These are phyloP conservation scores for Corynespora cassiicola DNA, from an alignment of 2,329 filamentous ascomycete genomes.

Conservation along the genomic window DNA sequence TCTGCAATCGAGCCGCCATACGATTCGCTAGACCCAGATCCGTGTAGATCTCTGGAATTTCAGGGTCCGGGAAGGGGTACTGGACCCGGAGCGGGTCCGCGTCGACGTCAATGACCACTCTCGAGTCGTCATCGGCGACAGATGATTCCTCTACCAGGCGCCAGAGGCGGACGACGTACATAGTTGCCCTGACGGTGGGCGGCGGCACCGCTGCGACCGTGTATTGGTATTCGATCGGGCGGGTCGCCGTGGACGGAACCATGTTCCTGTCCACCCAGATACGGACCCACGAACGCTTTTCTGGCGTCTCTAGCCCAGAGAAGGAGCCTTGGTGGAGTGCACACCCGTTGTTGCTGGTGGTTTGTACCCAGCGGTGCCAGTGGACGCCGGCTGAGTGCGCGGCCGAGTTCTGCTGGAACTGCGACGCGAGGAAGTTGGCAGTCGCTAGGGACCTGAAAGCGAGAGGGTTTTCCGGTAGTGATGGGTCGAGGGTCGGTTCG, in stretches of 20 bases:
- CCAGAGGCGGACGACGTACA: constrained; percentile 30
- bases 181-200: constrained; percentile 19
- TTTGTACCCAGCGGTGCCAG: not conserved
- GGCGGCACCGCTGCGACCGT: constrained; percentile 14
- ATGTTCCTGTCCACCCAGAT: constrained; percentile 25
- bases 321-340: constrained; percentile 9
- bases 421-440: constrained; percentile 24
- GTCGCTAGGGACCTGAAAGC: constrained; percentile 16
- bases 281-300: constrained; percentile 13
- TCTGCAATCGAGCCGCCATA: constrained; percentile 30
- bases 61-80: not conserved
- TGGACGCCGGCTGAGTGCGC: not conserved
- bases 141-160: constrained; percentile 14
- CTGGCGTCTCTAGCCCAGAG: constrained; percentile 14
- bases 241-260: not conserved
- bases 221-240: constrained; percentile 15
- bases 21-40: constrained; percentile 28
- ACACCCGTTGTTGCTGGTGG: constrained; percentile 16
- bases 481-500: constrained; percentile 3
- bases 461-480: constrained; percentile 7
- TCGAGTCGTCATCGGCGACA: not conserved
- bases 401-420: constrained; percentile 9
- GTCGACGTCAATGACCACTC: not conserved
- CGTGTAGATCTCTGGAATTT: constrained; percentile 27
- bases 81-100: constrained; percentile 1